Evolutionary conservation across 164 flowering plant genomes (phyloP), one percentile per base, ranked within the genome.

Genomic region (Chimonanthus praecox): DNA sequence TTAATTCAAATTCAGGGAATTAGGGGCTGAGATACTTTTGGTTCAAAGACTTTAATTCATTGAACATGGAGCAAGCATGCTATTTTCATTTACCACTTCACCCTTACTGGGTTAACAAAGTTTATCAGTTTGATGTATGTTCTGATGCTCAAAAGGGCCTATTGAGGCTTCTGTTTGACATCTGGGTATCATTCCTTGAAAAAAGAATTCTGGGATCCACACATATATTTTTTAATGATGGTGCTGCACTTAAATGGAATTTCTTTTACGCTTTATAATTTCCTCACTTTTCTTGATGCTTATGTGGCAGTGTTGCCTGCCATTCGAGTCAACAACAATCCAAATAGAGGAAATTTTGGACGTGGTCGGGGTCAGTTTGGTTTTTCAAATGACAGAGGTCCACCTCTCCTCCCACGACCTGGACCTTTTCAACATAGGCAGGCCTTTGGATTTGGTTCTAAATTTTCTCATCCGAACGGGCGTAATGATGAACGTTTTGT

Each of bases 401-500:
- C 76, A n/a, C 76, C 76, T 9, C 43, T 95, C 61, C 97, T 96
- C 71, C 98, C 98, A 5, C 83, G 95, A 3, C 98, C 98, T 58
- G 94, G 96, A 64, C 82, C 87, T 65, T 89, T 82, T 81, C 89
- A 91, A 75, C 91, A 80, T 58, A 83, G 97, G 71, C 89, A 84
- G 71, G 82, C 82, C 58, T 84, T 43, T 83, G 94, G 94, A 49
- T 87, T 76, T 82, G 87, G 88, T 48, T 46, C 78, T 15, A 87
- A 78, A 82, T 85, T 77, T 77, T 63, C 78, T 15, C 62, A 68
- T 75, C 67, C 74, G 7, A 86, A 87, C 83, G 85, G 78, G 73
- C 94, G 80, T 20, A 87, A 80, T 64, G 97, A 92, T 83, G 98
- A 94, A 71, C 90, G 95, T 3, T 86, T 90, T 83, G 94, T 95